Conservation (phyloP, 1,284 basidiomycete species). For the Moniliella sp. region DNA sequence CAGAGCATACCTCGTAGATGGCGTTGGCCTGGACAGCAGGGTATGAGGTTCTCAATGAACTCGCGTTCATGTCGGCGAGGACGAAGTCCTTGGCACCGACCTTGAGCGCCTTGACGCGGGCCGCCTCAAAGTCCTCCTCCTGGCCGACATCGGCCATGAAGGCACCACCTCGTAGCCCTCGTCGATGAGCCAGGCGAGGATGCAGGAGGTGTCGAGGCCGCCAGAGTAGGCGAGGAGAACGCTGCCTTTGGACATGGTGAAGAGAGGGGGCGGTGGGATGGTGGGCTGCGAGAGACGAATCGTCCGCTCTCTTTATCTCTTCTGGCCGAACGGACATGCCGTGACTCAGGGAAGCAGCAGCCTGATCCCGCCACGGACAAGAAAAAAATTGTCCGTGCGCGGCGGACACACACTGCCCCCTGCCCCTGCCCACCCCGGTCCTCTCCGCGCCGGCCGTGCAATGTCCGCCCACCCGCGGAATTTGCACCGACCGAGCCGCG, state of each 20-base stretch:
- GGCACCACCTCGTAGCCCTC: conserved; percentile 89
- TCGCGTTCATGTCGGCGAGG: conserved; percentile 77
- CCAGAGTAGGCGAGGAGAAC: conserved; percentile 91
- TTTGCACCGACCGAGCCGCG: too few relatives aligned
- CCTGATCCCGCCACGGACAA: too few relatives aligned
- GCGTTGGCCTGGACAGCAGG: conserved; percentile 89
- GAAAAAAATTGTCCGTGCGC: too few relatives aligned
- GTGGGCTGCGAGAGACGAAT: too few relatives aligned
- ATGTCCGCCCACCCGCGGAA: too few relatives aligned
- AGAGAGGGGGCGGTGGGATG: background rate
- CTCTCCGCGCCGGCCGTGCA: too few relatives aligned
- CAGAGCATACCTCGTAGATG: conserved; percentile 99
- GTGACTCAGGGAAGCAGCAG: too few relatives aligned
- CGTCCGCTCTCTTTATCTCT: too few relatives aligned
- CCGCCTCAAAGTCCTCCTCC: conserved; percentile 94
- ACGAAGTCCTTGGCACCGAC: conserved; percentile 90
- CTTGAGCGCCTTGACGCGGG: conserved; percentile 66
- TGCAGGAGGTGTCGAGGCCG: conserved; percentile 44
- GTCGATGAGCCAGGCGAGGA: conserved; percentile 47
- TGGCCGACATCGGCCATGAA: conserved; percentile 99
- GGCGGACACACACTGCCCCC: too few relatives aligned
- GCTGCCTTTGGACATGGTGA: conserved; percentile 43
- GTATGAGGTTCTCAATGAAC: conserved; percentile 87
- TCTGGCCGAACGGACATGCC: too few relatives aligned
- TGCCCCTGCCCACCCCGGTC: too few relatives aligned